Evolutionary conservation across 192 early-diverging fungal genomes (phyloP).

Genomic region (Phlyctochytrium arcticum): DNA sequence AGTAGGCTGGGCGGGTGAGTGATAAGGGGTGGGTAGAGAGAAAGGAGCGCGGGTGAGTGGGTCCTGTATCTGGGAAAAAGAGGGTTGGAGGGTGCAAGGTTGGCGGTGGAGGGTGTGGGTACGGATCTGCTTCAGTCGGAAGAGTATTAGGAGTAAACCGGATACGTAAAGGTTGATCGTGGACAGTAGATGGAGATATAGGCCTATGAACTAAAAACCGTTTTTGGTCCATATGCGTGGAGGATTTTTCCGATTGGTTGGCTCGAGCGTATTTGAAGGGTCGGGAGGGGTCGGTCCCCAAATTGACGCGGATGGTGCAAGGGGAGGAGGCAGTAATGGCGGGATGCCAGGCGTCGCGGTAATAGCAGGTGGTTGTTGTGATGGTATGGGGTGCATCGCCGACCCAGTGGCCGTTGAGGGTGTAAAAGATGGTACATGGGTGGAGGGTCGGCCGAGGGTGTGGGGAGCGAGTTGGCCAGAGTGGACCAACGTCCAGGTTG

Average conservation of each 20-base stretch:
- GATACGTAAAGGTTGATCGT: too few species aligned
- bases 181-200: too few species aligned
- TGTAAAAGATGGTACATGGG: constrained; percentile 41
- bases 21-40: neutral
- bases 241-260: neutral
- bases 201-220: neutral
- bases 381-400: constrained; percentile 35
- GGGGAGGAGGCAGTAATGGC: constrained; percentile 13
- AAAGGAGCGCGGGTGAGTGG: neutral
- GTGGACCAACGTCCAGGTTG: too few species aligned
- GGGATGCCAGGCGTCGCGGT: constrained; percentile 18
- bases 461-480: too few species aligned
- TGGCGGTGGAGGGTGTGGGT: neutral
- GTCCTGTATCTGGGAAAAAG: neutral
- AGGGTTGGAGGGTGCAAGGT: neutral
- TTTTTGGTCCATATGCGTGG: neutral
- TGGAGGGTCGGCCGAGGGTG: too few species aligned
- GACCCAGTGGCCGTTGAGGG: constrained; percentile 40
- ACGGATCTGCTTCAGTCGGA: neutral
- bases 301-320: constrained; percentile 21
- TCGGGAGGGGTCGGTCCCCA: constrained; percentile 20
- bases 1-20: constrained; percentile 14
- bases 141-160: neutral
- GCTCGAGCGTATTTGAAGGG: constrained; percentile 22
- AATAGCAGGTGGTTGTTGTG: constrained; percentile 9